A percentile compares a stretch with the other conserved stretches of the same genome.
Conservation (phyloP, 1,284 basidiomycete species). For the Trichosporon coremiiforme region DNA sequence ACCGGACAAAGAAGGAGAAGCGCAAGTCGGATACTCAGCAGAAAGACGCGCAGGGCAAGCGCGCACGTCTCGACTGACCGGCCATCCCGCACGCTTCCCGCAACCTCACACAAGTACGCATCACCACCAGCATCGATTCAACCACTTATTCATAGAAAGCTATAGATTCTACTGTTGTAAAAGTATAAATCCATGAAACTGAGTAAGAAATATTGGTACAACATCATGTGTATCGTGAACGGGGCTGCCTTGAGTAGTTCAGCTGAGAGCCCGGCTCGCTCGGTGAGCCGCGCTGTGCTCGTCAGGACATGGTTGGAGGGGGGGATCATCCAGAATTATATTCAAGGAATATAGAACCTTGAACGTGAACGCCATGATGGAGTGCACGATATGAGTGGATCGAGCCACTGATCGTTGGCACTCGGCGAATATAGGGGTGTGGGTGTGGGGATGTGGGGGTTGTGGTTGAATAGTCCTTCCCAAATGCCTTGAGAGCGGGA, state of each 20-base stretch:
- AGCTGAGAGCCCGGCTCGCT: background rate
- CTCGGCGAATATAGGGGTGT: background rate
- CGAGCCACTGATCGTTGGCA: background rate
- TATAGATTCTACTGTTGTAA: slow-evolving; percentile 5
- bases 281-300: background rate
- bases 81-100: too few relatives aligned
- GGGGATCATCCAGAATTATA: background rate
- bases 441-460: background rate
- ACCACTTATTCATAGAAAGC: background rate
- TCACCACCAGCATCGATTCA: background rate
- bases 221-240: background rate
- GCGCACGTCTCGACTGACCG: background rate
- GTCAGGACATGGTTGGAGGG: background rate
- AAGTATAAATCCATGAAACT: slow-evolving; percentile 6
- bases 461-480: slow-evolving; percentile 1
- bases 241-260: background rate
- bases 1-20: slow-evolving; percentile 8
- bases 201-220: slow-evolving; percentile 4
- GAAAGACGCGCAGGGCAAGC: background rate
- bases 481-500: background rate
- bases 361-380: background rate
- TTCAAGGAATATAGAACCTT: background rate
- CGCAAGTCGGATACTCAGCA: slow-evolving; percentile 21
- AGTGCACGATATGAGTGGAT: background rate
- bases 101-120: too few relatives aligned